Evolutionary conservation across 2,329 filamentous ascomycete genomes (phyloP).

Genomic region (Penicillium sp.): DNA sequence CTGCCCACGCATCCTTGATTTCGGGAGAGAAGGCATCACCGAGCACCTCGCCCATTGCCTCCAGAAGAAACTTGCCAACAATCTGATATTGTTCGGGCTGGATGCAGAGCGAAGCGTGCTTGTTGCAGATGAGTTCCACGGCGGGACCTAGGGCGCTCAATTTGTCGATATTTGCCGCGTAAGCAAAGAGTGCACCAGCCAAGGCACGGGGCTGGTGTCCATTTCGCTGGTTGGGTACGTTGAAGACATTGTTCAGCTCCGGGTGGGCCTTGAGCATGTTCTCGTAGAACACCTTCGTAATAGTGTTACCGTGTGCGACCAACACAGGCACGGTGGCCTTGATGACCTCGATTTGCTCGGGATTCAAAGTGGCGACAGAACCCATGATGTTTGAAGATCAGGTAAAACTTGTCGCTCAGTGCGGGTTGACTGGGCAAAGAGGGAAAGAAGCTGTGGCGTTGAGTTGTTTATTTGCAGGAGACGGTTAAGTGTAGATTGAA

Average conservation of each 20-base stretch:
- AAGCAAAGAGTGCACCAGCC: conserved; percentile 62
- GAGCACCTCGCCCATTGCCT: conserved; percentile 61
- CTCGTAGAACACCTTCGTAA: conserved; percentile 67
- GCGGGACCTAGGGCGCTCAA: conserved; percentile 53
- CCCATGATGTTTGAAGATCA: conserved; percentile 8
- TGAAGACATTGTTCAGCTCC: conserved; percentile 65
- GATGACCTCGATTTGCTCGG: conserved; percentile 58
- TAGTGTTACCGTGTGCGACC: conserved; percentile 59
- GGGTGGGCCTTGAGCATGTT: conserved; percentile 62
- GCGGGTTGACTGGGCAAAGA: neutral
- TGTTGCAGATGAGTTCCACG: conserved; percentile 66
- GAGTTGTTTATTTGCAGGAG: neutral
- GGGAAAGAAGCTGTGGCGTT: neutral
- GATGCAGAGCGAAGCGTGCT: conserved; percentile 66
- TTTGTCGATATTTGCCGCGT: conserved; percentile 66
- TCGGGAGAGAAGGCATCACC: conserved; percentile 61
- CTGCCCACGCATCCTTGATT: conserved; percentile 61
- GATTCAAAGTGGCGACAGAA: conserved; percentile 15
- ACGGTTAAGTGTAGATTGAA: no score
- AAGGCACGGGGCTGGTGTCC: conserved; percentile 65
- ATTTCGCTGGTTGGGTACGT: conserved; percentile 61
- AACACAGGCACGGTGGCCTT: conserved; percentile 66
- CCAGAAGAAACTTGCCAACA: conserved; percentile 63
- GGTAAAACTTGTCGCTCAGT: neutral
- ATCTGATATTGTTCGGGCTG: conserved; percentile 63